Evolutionary conservation across 306 rosid genomes (phyloP).

Genomic region (Begonia loranthoides): DNA sequence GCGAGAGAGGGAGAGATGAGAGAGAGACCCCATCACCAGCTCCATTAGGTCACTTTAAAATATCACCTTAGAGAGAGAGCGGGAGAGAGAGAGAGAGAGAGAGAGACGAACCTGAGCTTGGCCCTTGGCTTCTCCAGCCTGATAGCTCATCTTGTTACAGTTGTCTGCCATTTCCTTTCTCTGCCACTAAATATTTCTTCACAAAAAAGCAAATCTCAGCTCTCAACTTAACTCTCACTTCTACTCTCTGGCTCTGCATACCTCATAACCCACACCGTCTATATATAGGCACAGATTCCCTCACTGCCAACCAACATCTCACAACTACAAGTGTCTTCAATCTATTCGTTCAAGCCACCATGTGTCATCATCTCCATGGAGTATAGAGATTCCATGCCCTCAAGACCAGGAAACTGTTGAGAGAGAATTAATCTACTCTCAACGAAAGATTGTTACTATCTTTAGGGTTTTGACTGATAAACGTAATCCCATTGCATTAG

Average conservation of each 20-base stretch:
- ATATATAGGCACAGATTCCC: constrained; percentile 1
- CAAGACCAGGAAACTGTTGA: background rate
- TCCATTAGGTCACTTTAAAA: too few relatives aligned
- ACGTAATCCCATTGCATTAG: too few relatives aligned
- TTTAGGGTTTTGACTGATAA: background rate
- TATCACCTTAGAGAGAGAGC: too few relatives aligned
- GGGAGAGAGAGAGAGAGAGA: background rate
- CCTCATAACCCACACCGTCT: background rate
- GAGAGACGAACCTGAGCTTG: constrained; percentile 25
- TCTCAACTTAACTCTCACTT: background rate
- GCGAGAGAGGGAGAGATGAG: too few relatives aligned
- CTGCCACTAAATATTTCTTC: background rate
- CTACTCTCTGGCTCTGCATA: background rate
- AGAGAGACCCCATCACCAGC: too few relatives aligned
- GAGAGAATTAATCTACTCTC: background rate
- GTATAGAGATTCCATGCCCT: background rate
- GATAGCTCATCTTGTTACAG: constrained; percentile 25
- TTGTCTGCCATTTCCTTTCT: constrained; percentile 32
- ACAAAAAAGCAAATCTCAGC: constrained; percentile 3
- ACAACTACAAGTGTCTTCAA: background rate
- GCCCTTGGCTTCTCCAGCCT: constrained; percentile 61
- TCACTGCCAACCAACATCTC: background rate
- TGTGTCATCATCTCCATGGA: background rate
- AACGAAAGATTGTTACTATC: background rate
- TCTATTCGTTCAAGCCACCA: background rate